These are phyloP conservation scores for Babesia bovis DNA, from an alignment of 169 alveolate genomes.

Conservation along the genomic window DNA sequence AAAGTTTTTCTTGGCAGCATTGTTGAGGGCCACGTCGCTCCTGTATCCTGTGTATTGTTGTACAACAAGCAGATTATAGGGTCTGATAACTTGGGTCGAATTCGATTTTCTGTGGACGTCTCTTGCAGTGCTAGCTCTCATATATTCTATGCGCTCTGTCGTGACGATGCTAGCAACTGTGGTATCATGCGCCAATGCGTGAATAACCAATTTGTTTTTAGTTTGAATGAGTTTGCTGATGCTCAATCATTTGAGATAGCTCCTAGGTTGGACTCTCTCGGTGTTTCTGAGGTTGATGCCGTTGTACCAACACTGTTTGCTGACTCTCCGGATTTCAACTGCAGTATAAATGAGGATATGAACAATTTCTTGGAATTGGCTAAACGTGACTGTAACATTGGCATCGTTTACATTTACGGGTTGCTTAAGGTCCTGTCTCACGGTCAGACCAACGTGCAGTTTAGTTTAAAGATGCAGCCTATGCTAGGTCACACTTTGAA, in stretches of 20 bases:
- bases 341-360: constrained; percentile 35
- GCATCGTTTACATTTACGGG: constrained; percentile 21
- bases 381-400: constrained; percentile 1
- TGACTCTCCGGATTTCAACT: background rate
- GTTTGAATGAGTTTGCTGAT: constrained; percentile 24
- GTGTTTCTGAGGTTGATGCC: constrained; percentile 5
- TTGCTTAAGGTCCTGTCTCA: constrained; percentile 22
- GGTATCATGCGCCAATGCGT: constrained; percentile 30
- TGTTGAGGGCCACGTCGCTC: constrained; percentile 48
- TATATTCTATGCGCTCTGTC: constrained; percentile 15
- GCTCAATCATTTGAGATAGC: background rate
- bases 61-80: constrained; percentile 29
- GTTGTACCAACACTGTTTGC: constrained; percentile 33
- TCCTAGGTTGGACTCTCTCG: background rate
- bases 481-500: constrained; percentile 25
- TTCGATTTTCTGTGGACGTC: constrained; percentile 26
- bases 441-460: constrained; percentile 22
- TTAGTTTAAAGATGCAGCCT: constrained; percentile 36
- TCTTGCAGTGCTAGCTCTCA: constrained; percentile 29
- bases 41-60: constrained; percentile 50
- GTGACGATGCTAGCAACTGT: background rate
- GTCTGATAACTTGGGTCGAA: constrained; percentile 7
- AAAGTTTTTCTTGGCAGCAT: constrained; percentile 35
- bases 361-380: constrained; percentile 20
- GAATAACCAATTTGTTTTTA: constrained; percentile 22